Evolutionary conservation across 208 protist genomes (phyloP).

Genomic region (Blastocrithidia nonstop): DNA sequence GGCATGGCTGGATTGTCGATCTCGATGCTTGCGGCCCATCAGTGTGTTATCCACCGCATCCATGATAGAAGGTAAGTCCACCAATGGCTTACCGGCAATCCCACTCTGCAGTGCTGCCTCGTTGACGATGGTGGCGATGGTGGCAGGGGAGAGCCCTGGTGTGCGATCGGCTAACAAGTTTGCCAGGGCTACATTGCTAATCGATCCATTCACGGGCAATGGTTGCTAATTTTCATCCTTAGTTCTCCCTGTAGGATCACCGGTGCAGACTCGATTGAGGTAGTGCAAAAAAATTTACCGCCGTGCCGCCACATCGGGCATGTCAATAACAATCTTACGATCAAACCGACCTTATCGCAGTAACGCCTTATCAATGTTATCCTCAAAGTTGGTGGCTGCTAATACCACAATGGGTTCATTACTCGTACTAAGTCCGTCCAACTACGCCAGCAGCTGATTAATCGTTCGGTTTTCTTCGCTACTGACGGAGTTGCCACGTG

Average conservation of each 20-base stretch:
- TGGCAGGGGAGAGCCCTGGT: slow-evolving; percentile 84
- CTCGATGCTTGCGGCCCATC: slow-evolving; percentile 68
- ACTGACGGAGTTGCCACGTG: slow-evolving; percentile 65
- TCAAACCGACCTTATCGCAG: slow-evolving; percentile 83
- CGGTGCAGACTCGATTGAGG: slow-evolving; percentile 55
- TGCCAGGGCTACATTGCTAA: slow-evolving; percentile 40
- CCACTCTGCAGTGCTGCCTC: slow-evolving; percentile 87
- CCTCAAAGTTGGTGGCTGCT: slow-evolving; percentile 94
- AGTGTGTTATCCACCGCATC: slow-evolving; percentile 79
- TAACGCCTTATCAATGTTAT: slow-evolving; percentile 88
- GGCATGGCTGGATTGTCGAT: slow-evolving; percentile 41
- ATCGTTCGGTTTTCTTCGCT: slow-evolving; percentile 90
- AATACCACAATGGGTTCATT: slow-evolving; percentile 90
- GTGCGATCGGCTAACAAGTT: slow-evolving; percentile 66
- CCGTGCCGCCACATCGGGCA: slow-evolving; percentile 68
- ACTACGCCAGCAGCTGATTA: slow-evolving; percentile 93
- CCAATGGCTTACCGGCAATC: slow-evolving; percentile 64
- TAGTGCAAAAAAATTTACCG: slow-evolving; percentile 81
- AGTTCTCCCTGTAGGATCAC: slow-evolving; percentile 46
- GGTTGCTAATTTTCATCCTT: slow-evolving; percentile 37
- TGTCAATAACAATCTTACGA: slow-evolving; percentile 73
- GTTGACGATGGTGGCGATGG: slow-evolving; percentile 94
- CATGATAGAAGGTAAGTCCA: slow-evolving; percentile 37
- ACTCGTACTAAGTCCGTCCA: slow-evolving; percentile 87
- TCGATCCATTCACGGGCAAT: slow-evolving; percentile 23